Evolutionary conservation across 805 yeast genomes (phyloP), one percentile per base, ranked within the genome.

Genomic region (Dipodascus geniculatus): DNA sequence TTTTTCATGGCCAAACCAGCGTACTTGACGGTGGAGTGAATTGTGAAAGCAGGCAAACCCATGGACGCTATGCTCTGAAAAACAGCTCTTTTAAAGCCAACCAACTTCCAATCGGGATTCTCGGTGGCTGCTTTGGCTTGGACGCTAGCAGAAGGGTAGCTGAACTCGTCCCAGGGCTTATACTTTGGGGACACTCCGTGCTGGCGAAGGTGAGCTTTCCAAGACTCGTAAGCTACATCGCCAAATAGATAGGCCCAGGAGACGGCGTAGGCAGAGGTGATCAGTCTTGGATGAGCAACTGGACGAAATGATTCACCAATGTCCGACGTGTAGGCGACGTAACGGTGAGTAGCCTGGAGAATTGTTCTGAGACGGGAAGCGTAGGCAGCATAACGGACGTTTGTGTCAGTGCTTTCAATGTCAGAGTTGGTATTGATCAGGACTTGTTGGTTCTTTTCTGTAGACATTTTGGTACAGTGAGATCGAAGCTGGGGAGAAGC

Each of bases 291-390:
- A 61, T 81, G 83, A 2, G 87, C 90, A 9, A 86, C 83, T 0
- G 93, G 93, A 52, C 95, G 74, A 69, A 86, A 87, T 9, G 90
- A 83, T 64, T 86, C 95, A 31, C 95, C 95, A 60, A 86, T 80
- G 65, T 86, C 95, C 0, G 90, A 83, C 1, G 95, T 85, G 68
- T 87, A 86, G 1, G 95, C 95, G 23, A 86, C 87, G 62, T 86
- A 87, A 61, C 95, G 71, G 64, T 84, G 91, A 16, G 90, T 78
- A 3, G 93, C 87, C 51, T 74, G 60, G 50, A 85, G 71, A 55
- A 86, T 81, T 6, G 89, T 84, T 65, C 89, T 72, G 49, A 84
- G 63, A 61, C 95, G 70, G 65, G 82, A 82, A 56, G 90, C 89
- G 66, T 86, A 86, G 6, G 91, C 95, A 2, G 91, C 87, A 64